Base-by-base conservation (phyloP, 2,329 filamentous ascomycete genomes). In the Penicillium corylophilum region DNA sequence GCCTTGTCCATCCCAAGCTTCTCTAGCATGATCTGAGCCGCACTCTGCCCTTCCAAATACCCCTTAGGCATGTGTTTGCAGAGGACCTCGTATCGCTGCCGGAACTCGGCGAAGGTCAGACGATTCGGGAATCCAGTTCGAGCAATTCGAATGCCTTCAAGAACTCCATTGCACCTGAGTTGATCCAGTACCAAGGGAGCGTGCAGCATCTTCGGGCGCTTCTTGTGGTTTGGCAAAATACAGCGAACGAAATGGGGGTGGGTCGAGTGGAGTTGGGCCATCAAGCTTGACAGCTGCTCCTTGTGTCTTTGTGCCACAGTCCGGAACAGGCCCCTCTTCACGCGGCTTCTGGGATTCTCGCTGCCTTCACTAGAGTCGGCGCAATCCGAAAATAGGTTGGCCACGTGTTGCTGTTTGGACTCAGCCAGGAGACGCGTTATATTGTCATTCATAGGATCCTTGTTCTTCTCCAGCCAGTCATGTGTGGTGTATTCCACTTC, bases 181-280 rank as follows among this genome's bases (percentile, higher is more conserved):
- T 99, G 95, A 65, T 99, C 94, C 5, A 99, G 81, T 1, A 99
- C 95, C n/a, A 99, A 82, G 2, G 91, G 84, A 3, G 89, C 90
- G 66, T 88, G 89, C 71, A 97, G 90, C 67, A 92, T 88, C 73
- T 99, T 99, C 0, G 94, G 90, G 22, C 87, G 83, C 74, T 99
- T 99, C 74, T 96, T 96, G 78, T 99, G 94, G 67, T 99, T 99
- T 3, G 94, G 95, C 53, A 99, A 80, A 56, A 99, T 99, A 69
- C 94, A 99, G 42, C 94, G 89, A 26, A 99, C 94, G 69, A 99
- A 99, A 72, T 99, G 94, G 51, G 95, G 95, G 69, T 99, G 94
- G 0, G 94, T 99, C 0, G 89, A 95, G 71, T 99, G 89, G 15
- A 99, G 82, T 65, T 97, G 91, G 13, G 82, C 80, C 94, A 99